Base-by-base conservation (phyloP, 2,329 filamentous ascomycete genomes). In the Fusarium sp. region DNA sequence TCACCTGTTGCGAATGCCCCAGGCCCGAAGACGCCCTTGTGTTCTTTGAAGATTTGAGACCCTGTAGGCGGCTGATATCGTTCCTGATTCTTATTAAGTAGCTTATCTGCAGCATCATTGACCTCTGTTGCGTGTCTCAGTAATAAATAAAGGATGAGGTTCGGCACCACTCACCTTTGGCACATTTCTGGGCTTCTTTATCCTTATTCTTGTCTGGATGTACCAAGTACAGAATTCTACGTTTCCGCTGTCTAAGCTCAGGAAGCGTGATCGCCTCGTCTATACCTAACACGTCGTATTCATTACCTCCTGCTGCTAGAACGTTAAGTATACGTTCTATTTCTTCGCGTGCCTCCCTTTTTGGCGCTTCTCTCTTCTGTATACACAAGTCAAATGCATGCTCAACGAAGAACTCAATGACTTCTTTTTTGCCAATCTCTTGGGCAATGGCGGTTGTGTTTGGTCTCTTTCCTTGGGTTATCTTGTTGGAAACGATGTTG, bases 321-420 rank as follows among this genome's bases (percentile, higher is more conserved):
- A 44, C 8, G 34, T 31, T 25, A n/a, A 52, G 34, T 6, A 52
- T 52, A 24, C 25, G 15, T 22, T 52, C 40, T 52, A 39, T 45
- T 29, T 52, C 49, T 45, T 38, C 25, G 10, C 10, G 19, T 31
- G 11, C 15, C 10, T 26, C 9, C 13, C 49, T 35, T n/a, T 26
- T 0, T 6, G n/a, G 11, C 5, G 12, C 19, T 32, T 52, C 49
- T 25, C 6, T 36, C 32, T 52, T 24, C 4, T 25, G 5, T 26
- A 44, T 35, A 4, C 12, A 15, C 25, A 19, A 3, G 26, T 52
- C 32, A 13, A 52, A 29, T 11, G 34, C 32, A 19, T 52, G 4
- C 19, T 52, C 19, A 5, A 52, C 1, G 19, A 52, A 52, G 28
- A 52, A 52, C 19, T 52, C 25, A 11, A 52, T 22, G 8, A 52